Conservation (phyloP, 768 basidiomycete genomes). For the Chiua virens region DNA sequence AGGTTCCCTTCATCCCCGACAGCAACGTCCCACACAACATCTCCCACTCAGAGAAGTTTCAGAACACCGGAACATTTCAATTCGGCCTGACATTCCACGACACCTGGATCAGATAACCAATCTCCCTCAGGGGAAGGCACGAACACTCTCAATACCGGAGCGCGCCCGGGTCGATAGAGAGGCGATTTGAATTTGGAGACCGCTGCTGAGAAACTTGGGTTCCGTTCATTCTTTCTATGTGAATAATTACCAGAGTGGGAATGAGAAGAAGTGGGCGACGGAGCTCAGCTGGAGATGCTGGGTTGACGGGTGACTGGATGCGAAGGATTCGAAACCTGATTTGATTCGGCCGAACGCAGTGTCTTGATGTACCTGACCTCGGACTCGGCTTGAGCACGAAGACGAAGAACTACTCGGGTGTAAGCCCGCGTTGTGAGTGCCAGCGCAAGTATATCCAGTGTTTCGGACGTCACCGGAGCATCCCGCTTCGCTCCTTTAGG, state of each 20-base stretch:
- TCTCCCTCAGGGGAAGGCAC: conserved; percentile 85
- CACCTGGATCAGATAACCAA: conserved; percentile 81
- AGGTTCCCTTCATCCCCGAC: conserved; percentile 85
- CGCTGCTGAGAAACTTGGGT: conserved; percentile 22
- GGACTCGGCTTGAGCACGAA: conserved; percentile 81
- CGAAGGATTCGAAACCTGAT: background rate
- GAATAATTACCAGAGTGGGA: conserved; percentile 41
- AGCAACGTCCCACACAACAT: conserved; percentile 86
- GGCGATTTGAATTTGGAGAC: conserved; percentile 60
- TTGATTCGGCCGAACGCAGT: conserved; percentile 1
- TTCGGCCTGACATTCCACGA: conserved; percentile 82
- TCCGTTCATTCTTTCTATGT: conserved; percentile 30
- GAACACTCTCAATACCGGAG: conserved; percentile 77
- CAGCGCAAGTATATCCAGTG: conserved; percentile 48
- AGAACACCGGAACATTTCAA: conserved; percentile 52
- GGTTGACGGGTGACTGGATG: conserved; percentile 13
- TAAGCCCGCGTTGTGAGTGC: conserved; percentile 71
- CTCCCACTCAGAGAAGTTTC: conserved; percentile 66
- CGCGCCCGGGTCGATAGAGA: conserved; percentile 66
- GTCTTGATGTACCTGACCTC: conserved; percentile 31
- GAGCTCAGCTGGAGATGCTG: conserved; percentile 56
- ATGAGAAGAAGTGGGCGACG: conserved; percentile 54
- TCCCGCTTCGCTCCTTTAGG: conserved; percentile 42
- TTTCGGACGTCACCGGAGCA: conserved; percentile 36
- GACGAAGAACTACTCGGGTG: conserved; percentile 74